phyloP scores from a whole-genome alignment of 495 filamentous ascomycete species.

The Aspergillus affinis region DNA sequence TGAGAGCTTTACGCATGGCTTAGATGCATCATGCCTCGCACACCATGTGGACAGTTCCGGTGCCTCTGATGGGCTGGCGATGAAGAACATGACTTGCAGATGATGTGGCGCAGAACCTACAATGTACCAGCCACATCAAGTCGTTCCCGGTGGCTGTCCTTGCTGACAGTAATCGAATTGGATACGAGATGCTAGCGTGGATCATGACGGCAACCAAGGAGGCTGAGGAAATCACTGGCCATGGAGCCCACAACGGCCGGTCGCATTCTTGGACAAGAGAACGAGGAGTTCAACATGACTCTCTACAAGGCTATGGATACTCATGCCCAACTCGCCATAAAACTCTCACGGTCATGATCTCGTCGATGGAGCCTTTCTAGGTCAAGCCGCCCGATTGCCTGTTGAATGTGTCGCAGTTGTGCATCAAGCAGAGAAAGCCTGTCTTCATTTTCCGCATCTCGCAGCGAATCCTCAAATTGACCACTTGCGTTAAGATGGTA shows the following conservation, averaged over 20 bases:
- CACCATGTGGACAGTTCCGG: background rate
- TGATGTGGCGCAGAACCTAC: conserved; percentile 11
- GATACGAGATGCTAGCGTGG: background rate
- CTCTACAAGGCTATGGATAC: background rate
- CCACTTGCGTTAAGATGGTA: conserved; percentile 36
- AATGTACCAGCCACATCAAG: conserved; percentile 18
- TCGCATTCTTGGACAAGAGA: background rate
- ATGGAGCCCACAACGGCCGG: background rate
- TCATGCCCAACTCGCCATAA: conserved; percentile 35
- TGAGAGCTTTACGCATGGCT: background rate
- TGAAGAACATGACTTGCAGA: background rate
- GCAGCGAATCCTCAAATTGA: conserved; percentile 30
- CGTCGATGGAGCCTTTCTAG: conserved; percentile 37
- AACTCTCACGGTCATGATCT: conserved; percentile 30
- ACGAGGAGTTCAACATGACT: background rate
- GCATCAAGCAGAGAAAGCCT: conserved; percentile 32
- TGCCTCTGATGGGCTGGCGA: background rate
- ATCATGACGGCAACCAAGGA: background rate
- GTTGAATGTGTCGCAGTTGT: conserved; percentile 32
- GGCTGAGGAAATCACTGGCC: background rate
- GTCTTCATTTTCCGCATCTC: conserved; percentile 24
- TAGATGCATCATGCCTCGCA: conserved; percentile 3
- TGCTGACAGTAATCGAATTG: background rate
- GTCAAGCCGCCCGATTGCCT: conserved; percentile 35
- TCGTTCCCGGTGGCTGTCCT: background rate